Evolutionary conservation across 768 basidiomycete genomes (phyloP).

Genomic region (Saitozyma sp.): DNA sequence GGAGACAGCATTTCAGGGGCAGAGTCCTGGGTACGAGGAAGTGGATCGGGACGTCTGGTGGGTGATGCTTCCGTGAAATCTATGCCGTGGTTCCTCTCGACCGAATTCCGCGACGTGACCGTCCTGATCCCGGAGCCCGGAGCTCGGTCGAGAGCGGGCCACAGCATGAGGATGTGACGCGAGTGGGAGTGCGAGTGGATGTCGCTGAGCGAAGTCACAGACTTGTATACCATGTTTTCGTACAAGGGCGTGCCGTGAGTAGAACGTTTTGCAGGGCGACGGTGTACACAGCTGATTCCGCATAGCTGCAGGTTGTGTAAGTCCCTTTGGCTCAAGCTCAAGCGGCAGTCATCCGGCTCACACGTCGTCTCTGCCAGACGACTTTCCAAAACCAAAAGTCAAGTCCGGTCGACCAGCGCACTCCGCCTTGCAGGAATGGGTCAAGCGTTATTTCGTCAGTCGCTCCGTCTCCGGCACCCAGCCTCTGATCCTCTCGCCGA

Average conservation of each 20-base stretch:
- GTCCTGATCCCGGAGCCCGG: too few relatives aligned
- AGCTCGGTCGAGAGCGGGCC: too few relatives aligned
- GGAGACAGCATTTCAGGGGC: conserved; percentile 63
- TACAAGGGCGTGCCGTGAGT: conserved; percentile 79
- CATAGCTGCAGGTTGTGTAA: conserved; percentile 58
- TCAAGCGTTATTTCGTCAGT: conserved; percentile 68
- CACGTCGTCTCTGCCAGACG: conserved; percentile 25
- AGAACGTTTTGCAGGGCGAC: conserved; percentile 53
- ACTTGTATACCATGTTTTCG: conserved; percentile 75
- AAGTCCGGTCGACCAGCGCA: conserved; percentile 47
- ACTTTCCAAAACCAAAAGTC: conserved; percentile 43
- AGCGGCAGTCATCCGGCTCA: neutral
- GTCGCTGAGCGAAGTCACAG: conserved; percentile 51
- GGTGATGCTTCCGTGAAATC: neutral
- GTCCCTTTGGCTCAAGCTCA: too few relatives aligned
- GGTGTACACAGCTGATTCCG: conserved; percentile 60
- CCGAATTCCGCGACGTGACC: too few relatives aligned
- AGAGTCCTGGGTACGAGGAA: conserved; percentile 62
- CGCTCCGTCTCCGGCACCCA: neutral
- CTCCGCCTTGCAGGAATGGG: conserved; percentile 66
- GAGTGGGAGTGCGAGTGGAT: too few relatives aligned
- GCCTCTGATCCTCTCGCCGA: too few relatives aligned
- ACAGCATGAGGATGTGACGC: too few relatives aligned
- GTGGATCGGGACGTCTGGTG: conserved; percentile 81
- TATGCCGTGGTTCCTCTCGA: neutral